Evolutionary conservation across 148 eudicot species (phyloP), one percentile per base, ranked within the genome.

Genomic region (Vaccinium vitisidaea): DNA sequence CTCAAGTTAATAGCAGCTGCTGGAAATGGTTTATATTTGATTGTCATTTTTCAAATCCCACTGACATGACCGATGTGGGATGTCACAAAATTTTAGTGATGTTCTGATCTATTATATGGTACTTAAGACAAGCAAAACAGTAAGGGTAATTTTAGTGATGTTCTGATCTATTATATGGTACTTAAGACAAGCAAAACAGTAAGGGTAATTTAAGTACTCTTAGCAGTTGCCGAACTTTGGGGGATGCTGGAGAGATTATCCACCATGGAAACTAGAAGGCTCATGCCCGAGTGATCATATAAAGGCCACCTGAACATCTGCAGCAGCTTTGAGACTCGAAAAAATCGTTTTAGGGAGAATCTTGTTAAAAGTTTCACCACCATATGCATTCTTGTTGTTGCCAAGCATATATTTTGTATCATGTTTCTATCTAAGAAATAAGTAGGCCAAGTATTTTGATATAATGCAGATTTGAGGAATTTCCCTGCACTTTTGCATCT

Each of bases 401-500:
- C 81, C 23, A 30, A 54, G 21, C 56, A 19, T 55, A 18, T 79
- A 15, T 69, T 82, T 82, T 18, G 13, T 50, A 48, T 50, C 4
- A 21, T 30, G 23, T 32, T 71, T 73, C 53, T 32, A 32, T 53
- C 48, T 54, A 52, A 71, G 84, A 30, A 15, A 16, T 82, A 32
- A 73, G 23, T 50, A 55, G 79, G 32, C 73, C 80, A 69, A 69
- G 16, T 69, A 27, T 12, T 83, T 69, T 32, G 30, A 23, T 87
- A 23, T 82, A 55, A 71, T 89, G 90, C 95, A 96, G 98, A 75
- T 88, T 89, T 84, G 95, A 97, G 78, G 90, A 90, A 58, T 95
- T 95, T 52, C 80, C 90, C 43, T 86, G 86, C 89, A 89, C 93
- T 75, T 90, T 93, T 81, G 88, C 88, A 69, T 92, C 94, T 19